Evolutionary conservation across 495 filamentous ascomycete genomes (phyloP).

Genomic region (Neurospora sp.): DNA sequence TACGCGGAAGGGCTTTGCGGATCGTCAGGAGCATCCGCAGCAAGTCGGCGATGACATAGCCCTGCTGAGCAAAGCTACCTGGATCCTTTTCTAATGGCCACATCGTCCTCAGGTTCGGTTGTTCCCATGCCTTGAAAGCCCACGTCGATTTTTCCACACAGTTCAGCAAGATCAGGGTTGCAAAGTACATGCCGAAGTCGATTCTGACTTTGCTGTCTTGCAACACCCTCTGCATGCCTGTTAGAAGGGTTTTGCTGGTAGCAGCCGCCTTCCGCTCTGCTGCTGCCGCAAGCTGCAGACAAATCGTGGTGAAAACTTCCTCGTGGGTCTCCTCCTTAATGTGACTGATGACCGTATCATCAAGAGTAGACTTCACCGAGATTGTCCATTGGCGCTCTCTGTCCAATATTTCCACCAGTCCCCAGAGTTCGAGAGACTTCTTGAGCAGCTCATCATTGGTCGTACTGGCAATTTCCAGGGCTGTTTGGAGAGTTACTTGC

Average conservation of each 20-base stretch:
- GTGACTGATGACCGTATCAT: slow-evolving; percentile 19
- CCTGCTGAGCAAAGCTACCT: slow-evolving; percentile 55
- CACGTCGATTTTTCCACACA: slow-evolving; percentile 79
- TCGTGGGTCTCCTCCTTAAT: slow-evolving; percentile 33
- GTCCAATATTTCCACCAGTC: slow-evolving; percentile 63
- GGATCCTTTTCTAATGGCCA: slow-evolving; percentile 70
- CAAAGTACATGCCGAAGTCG: slow-evolving; percentile 64
- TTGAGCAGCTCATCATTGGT: slow-evolving; percentile 56
- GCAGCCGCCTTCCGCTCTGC: slow-evolving; percentile 61
- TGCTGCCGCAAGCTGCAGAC: slow-evolving; percentile 62
- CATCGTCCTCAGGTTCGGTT: slow-evolving; percentile 41
- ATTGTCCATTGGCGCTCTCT: slow-evolving; percentile 59
- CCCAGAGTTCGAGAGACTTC: slow-evolving; percentile 65
- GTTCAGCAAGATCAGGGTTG: slow-evolving; percentile 63
- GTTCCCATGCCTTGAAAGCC: slow-evolving; percentile 67
- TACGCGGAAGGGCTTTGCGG: slow-evolving; percentile 58
- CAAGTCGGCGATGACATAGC: slow-evolving; percentile 60
- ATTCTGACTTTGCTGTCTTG: slow-evolving; percentile 60
- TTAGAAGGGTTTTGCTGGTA: slow-evolving; percentile 58
- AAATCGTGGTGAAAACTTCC: slow-evolving; percentile 42
- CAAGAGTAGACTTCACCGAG: slow-evolving; percentile 22
- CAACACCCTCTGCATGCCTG: slow-evolving; percentile 66
- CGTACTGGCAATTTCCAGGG: slow-evolving; percentile 41
- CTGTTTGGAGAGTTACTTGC: slow-evolving; percentile 52
- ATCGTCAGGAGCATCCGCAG: slow-evolving; percentile 67